Percentiles rank a stretch among this genome's conserved stretches.
Conservation (phyloP, 371 early-diverging fungal genomes). For the Mortierella sp. region DNA sequence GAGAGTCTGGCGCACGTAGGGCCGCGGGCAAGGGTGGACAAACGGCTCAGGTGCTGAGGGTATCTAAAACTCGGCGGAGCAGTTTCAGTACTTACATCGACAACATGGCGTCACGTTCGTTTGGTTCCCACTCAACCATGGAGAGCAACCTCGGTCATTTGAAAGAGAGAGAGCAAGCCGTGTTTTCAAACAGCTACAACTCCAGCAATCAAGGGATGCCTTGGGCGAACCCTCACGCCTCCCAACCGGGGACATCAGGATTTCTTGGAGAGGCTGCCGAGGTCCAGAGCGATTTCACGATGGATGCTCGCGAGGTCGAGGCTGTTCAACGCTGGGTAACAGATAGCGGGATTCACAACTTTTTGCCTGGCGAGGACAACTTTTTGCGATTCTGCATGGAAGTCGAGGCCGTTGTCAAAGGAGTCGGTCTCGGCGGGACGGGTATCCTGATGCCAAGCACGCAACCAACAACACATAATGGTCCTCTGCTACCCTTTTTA, state of each 20-base stretch:
- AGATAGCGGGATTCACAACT: slow-evolving; percentile 52
- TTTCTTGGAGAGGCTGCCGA: slow-evolving; percentile 27
- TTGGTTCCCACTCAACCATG: slow-evolving; percentile 26
- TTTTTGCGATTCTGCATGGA: slow-evolving; percentile 62
- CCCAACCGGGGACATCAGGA: slow-evolving; percentile 15
- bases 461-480: slow-evolving; percentile 23
- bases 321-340: slow-evolving; percentile 54
- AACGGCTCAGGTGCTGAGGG: neutral
- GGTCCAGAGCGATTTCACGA: slow-evolving; percentile 38
- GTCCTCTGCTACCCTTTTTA: slow-evolving; percentile 12
- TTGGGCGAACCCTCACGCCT: slow-evolving; percentile 24
- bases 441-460: slow-evolving; percentile 49
- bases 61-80: slow-evolving; percentile 41
- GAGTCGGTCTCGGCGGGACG: slow-evolving; percentile 52
- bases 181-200: slow-evolving; percentile 33
- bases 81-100: slow-evolving; percentile 57
- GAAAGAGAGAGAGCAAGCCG: slow-evolving; percentile 42
- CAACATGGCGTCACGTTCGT: slow-evolving; percentile 42
- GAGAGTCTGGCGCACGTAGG: slow-evolving; percentile 20
- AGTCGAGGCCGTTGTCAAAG: slow-evolving; percentile 48
- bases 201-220: slow-evolving; percentile 24
- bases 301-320: slow-evolving; percentile 50
- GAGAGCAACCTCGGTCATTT: slow-evolving; percentile 43
- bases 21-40: slow-evolving; percentile 27
- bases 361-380: slow-evolving; percentile 60